Percentiles rank a stretch among this genome's conserved stretches.
phyloP scores from a whole-genome alignment of 2,329 filamentous ascomycete genomes.

The Sclerotinia borealis region DNA sequence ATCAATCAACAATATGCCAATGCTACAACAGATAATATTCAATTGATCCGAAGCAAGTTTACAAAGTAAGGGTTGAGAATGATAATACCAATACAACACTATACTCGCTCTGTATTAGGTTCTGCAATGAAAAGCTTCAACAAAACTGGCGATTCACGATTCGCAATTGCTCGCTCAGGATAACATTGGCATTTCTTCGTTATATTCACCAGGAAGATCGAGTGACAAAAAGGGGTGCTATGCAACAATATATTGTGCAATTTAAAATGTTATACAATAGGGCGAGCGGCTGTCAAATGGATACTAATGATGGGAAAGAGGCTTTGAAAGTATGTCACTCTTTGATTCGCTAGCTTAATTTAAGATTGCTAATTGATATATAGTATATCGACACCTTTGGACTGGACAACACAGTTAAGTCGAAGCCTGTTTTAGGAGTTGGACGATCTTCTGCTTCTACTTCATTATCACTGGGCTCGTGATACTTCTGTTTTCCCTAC shows the following conservation, averaged over 20 bases:
- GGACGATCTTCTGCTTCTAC: constrained; percentile 9
- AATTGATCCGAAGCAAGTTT: background rate
- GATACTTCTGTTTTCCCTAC: constrained; percentile 22
- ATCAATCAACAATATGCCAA: background rate
- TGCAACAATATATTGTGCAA: constrained; percentile 14
- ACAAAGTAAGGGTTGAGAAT: background rate
- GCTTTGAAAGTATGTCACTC: constrained; percentile 12
- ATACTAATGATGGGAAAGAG: constrained; percentile 14
- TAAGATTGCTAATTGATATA: constrained; percentile 1
- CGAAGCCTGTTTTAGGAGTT: constrained; percentile 15
- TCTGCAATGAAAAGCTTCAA: constrained; percentile 11
- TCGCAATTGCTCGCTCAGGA: constrained; percentile 11
- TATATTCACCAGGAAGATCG: constrained; percentile 11
- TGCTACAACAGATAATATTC: background rate
- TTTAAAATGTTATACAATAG: constrained; percentile 13
- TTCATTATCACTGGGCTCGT: constrained; percentile 18
- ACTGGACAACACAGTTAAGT: constrained; percentile 12
- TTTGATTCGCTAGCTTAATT: constrained; percentile 6
- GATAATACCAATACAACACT: background rate
- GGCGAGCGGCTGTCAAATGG: constrained; percentile 5
- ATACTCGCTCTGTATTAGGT: constrained; percentile 8
- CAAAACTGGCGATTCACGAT: constrained; percentile 12
- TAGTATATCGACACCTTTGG: constrained; percentile 12
- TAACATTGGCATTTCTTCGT: constrained; percentile 11
- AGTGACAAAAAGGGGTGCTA: constrained; percentile 11